Base-by-base conservation (phyloP, 371 early-diverging fungal species). In the Coemansia sp. region DNA sequence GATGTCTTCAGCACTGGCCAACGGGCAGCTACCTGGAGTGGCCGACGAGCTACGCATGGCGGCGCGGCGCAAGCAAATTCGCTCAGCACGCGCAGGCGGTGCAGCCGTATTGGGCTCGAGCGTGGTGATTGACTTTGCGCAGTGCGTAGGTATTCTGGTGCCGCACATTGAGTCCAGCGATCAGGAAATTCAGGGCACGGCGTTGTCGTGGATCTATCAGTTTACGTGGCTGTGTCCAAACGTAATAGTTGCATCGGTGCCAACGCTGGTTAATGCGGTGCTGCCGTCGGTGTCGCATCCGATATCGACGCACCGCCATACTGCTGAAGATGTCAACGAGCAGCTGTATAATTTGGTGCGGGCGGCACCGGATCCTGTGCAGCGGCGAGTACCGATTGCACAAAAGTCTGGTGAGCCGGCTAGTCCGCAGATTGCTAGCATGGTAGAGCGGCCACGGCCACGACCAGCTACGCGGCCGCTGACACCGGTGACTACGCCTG, bases 141-240 rank as follows among this genome's bases (percentile, higher is more conserved):
- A 85, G 15, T 91, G 93, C 69, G 85, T 94, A 4, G 80, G 86
- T 29, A 94, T 95, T 32, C 81, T 96, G n/a, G 80, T 86, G 32
- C 92, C 90, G 24, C 91, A 94, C 70, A 79, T 95, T 6, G 85
- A 85, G 24, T 89, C 90, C 5, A 74, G 72, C 63, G 95, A 95
- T 61, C 91, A 92, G 77, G 93, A 92, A 63, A 93, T 93, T 11
- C 95, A 95, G 76, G 87, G 79, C 44, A 92, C 89, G 0, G 94
- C 95, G 0, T 79, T 97, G 23, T 81, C 85, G 48, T 97, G 97
- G 97, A 85, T 93, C 55, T 85, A 87, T 67, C 91, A 90, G 70
- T 93, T 97, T 67, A 87, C 94, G 40, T 81, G 83, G 26, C 82
- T 94, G 29, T 90, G 92, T 15, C 86, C 89, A 49, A 85, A 88